Evolutionary conservation across 176 grass and related monocot species (phyloP), one percentile per base, ranked within the genome.

Genomic region (Coix lacrymajobi): DNA sequence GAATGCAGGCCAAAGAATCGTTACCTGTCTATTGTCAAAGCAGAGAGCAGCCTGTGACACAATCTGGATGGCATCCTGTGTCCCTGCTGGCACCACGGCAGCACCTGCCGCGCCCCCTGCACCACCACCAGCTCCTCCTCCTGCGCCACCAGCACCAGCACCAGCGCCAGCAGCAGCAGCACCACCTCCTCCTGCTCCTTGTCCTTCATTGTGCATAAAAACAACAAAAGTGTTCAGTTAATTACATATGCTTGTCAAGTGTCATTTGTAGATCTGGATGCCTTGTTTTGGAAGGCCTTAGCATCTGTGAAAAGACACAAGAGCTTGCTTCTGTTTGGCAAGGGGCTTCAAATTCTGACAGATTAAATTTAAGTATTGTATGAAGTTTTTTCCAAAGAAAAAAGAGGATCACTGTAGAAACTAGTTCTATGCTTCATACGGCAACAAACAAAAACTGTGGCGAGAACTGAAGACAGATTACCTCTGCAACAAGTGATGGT

Each of bases 31-130:
- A 30, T 83, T 79, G 69, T 86, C 83, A 24, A 99, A 92, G 71
- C 97, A 99, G 68, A 96, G 93, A 75, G 91, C 93, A n/a, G 97
- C 97, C 26, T 66, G 87, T 30, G 97, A 73, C 64, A 94, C 73
- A 73, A 96, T 94, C 81, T 93, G 89, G 48, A 99, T 17, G 7
- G 93, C 66, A 80, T 99, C 93, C 54, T 92, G 92, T 69, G 90
- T 79, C 80, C 90, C 89, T 32, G 80, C 89, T 32, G 80, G 73
- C 17, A 82, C 83, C 43, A 74, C 33, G 3, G 62, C 77, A 8
- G 48, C 71, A 12, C 75, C 81, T 37, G 68, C 84, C 12, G 76
- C 73, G 8, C 39, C 81, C 3, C 66, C 82, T 16, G 29, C 61
- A 16, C 66, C 69, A 14, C 22, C 62, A 22, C 15, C 68, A 31